Conservation (phyloP, 2,329 filamentous ascomycete species). For the Leptodontidium sp. region DNA sequence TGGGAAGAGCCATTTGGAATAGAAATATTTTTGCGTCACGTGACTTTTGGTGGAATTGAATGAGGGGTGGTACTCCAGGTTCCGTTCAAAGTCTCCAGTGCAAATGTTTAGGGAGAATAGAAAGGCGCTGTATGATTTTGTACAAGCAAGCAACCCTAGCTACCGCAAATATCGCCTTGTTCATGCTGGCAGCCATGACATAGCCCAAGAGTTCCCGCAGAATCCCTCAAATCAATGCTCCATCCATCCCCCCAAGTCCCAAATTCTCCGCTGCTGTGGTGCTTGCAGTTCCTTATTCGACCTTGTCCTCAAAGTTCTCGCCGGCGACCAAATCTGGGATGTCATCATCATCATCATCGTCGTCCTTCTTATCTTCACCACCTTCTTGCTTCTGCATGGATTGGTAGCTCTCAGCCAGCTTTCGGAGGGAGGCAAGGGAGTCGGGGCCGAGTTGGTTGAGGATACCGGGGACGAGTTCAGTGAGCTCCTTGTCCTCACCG, state of each 20-base stretch:
- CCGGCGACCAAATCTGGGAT: slow-evolving; percentile 97
- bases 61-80: neutral
- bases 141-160: slow-evolving; percentile 46
- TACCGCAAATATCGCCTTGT: slow-evolving; percentile 41
- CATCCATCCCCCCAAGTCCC: slow-evolving; percentile 29
- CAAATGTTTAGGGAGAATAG: slow-evolving; percentile 22
- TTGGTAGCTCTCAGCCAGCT: slow-evolving; percentile 99
- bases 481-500: slow-evolving; percentile 99
- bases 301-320: slow-evolving; percentile 98
- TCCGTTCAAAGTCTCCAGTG: neutral
- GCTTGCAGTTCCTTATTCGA: slow-evolving; percentile 43
- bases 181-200: slow-evolving; percentile 37
- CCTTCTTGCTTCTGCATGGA: slow-evolving; percentile 95
- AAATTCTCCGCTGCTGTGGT: slow-evolving; percentile 17
- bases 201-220: slow-evolving; percentile 31
- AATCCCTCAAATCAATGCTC: slow-evolving; percentile 36
- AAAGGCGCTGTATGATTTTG: slow-evolving; percentile 45
- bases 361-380: slow-evolving; percentile 76
- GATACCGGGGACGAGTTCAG: slow-evolving; percentile 98
- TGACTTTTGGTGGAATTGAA: neutral
- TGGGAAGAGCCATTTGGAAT: neutral
- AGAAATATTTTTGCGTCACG: neutral
- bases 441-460: slow-evolving; percentile 99
- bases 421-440: slow-evolving; percentile 95
- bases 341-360: slow-evolving; percentile 82